phyloP scores from a whole-genome alignment of 2,329 filamentous ascomycete species.

The Ploettnerulaceae sp. region DNA sequence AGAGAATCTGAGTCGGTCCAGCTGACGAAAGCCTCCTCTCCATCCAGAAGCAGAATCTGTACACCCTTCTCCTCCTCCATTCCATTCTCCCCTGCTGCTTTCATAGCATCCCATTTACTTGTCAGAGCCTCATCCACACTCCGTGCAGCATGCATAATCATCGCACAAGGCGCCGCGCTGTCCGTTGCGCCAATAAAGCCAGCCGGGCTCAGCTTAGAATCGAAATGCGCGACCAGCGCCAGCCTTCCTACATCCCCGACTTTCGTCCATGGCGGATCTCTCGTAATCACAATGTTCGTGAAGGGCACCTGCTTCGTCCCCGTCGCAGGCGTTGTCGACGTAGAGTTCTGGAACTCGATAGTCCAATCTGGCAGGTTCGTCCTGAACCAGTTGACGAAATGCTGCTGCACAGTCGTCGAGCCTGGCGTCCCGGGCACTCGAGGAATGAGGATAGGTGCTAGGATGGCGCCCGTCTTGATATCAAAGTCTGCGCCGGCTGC shows the following conservation, averaged over 20 bases:
- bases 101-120: constrained; percentile 74
- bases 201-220: constrained; percentile 71
- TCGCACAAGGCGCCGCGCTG: constrained; percentile 89
- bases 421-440: constrained; percentile 85
- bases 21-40: constrained; percentile 81
- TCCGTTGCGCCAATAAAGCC: constrained; percentile 94
- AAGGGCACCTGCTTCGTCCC: constrained; percentile 72
- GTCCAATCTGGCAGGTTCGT: constrained; percentile 72
- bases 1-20: constrained; percentile 83
- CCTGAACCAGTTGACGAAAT: constrained; percentile 80
- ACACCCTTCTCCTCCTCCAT: constrained; percentile 76
- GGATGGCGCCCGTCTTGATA: constrained; percentile 66
- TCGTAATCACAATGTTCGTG: constrained; percentile 76
- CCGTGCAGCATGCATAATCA: constrained; percentile 81
- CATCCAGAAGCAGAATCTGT: constrained; percentile 86
- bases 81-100: constrained; percentile 49
- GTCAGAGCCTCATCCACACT: constrained; percentile 76
- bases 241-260: constrained; percentile 73
- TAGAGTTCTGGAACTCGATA: constrained; percentile 85
- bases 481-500: constrained; percentile 72
- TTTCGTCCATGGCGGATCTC: constrained; percentile 79
- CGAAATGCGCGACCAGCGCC: constrained; percentile 90
- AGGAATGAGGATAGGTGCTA: constrained; percentile 81
- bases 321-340: constrained; percentile 72
- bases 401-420: constrained; percentile 65